Evolutionary conservation across 257 asterid genomes (phyloP), one percentile per base, ranked within the genome.

Genomic region (Penstemon barbatus): DNA sequence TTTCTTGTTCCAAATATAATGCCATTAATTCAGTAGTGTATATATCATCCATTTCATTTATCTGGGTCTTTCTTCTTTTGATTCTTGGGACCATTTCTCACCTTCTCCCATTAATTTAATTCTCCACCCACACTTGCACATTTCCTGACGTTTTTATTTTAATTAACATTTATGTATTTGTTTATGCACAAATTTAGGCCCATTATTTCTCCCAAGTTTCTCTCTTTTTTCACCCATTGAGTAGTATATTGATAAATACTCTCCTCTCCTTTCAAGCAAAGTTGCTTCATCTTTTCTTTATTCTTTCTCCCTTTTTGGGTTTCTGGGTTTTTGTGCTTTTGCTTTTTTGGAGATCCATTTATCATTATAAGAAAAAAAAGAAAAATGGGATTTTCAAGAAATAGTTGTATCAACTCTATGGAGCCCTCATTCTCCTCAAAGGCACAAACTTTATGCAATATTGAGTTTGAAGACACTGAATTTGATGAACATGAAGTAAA

Each of bases 251-350:
- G 11, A 45, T 57, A 50, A 10, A 83, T 78, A 77, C 84, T 76
- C 70, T 72, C 80, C 86, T 74, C 82, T 57, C 54, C 81, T 61
- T 69, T 53, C 76, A 89, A 89, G 96, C 92, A 86, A 90, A 91
- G 90, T 75, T 63, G 84, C 77, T 56, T 61, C 78, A 43, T 7
- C 73, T 42, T 78, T 81, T 71, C 79, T 77, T 77, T 64, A 37
- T 68, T 75, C 70, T 50, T 65, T 77, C 77, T 74, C 40, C 63
- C 79, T 76, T 72, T 79, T 45, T 75, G 57, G 70, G 74, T 51
- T 82, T 68, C 78, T 83, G 76, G 83, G 64, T 79, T 82, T 84
- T 74, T 61, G 84, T 72, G 80, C 41, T 36, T 51, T 52, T 50
- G 4, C 36, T 25, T 70, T 79, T 77, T 67, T 70, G 39, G 76